A percentile compares a stretch with the other conserved stretches of the same genome.
Conservation (phyloP, 106 monocot species). For the Xerophyta viscosa region DNA sequence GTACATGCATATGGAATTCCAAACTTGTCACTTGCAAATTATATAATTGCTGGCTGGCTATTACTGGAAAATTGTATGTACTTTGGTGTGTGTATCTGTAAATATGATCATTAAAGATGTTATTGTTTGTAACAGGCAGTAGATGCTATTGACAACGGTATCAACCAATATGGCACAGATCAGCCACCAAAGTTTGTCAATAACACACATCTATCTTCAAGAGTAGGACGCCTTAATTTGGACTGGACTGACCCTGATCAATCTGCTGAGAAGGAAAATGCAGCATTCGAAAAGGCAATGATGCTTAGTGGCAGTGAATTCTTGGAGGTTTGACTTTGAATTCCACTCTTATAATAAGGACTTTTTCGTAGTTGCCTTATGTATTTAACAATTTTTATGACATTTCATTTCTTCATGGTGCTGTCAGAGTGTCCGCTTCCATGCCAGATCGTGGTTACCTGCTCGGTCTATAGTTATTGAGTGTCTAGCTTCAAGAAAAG, state of each 20-base stretch:
- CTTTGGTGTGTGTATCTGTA: too few species aligned
- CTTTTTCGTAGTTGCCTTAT: too few species aligned
- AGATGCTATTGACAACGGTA: conserved; percentile 98
- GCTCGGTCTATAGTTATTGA: conserved; percentile 15
- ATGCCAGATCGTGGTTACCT: conserved; percentile 12
- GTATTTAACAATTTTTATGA: too few species aligned
- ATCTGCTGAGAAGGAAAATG: conserved; percentile 86
- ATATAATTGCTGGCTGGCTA: too few species aligned
- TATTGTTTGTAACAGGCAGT: conserved; percentile 51
- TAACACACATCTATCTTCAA: conserved; percentile 71
- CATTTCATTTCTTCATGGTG: background rate
- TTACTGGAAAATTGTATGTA: too few species aligned
- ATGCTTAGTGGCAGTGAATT: conserved; percentile 78
- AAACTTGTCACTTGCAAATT: too few species aligned
- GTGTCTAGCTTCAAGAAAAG: conserved; percentile 7
- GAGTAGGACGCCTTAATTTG: conserved; percentile 75
- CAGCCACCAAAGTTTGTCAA: conserved; percentile 80
- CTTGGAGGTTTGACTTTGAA: conserved; percentile 49
- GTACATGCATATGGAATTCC: too few species aligned
- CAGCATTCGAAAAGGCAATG: conserved; percentile 85
- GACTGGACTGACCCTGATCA: conserved; percentile 96
- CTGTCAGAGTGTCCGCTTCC: conserved; percentile 11
- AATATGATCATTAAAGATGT: too few species aligned
- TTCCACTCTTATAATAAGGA: too few species aligned
- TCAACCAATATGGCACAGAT: conserved; percentile 80